Evolutionary conservation across 805 yeast species (phyloP).

Genomic region (Saccharomycopsis lassenensis): DNA sequence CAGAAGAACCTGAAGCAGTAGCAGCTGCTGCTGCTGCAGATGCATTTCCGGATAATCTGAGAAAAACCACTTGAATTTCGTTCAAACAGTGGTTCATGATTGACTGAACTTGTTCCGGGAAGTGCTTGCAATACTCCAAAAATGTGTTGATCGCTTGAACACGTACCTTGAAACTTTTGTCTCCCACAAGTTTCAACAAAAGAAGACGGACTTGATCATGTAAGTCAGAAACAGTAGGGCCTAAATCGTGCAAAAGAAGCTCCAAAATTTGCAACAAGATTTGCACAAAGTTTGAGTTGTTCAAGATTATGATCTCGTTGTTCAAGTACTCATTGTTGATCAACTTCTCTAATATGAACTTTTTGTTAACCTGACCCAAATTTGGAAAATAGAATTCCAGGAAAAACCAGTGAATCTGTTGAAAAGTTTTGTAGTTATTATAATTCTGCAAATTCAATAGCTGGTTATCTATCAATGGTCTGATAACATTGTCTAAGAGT

Average conservation of each 20-base stretch:
- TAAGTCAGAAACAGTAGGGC: slow-evolving; percentile 24
- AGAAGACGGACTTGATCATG: slow-evolving; percentile 25
- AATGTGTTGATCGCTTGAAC: slow-evolving; percentile 30
- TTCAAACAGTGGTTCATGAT: slow-evolving; percentile 17
- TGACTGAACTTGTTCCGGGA: slow-evolving; percentile 28
- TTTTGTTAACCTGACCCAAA: slow-evolving; percentile 28
- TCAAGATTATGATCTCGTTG: slow-evolving; percentile 12
- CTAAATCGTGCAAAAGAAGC: slow-evolving; percentile 18
- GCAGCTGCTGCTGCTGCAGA: slow-evolving; percentile 16
- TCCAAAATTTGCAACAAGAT: slow-evolving; percentile 19
- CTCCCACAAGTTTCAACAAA: slow-evolving; percentile 28
- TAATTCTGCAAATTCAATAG: slow-evolving; percentile 19
- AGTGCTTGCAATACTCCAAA: slow-evolving; percentile 24
- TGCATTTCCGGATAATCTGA: slow-evolving; percentile 12
- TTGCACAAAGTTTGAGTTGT: slow-evolving; percentile 19
- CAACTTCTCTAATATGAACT: slow-evolving; percentile 16
- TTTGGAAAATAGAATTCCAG: slow-evolving; percentile 20
- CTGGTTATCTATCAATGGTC: slow-evolving; percentile 23
- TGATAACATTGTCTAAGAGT: slow-evolving; percentile 21
- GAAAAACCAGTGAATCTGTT: slow-evolving; percentile 20
- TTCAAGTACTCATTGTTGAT: slow-evolving; percentile 21
- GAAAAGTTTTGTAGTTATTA: slow-evolving; percentile 21
- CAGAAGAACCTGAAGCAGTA: slow-evolving; percentile 17
- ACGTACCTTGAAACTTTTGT: slow-evolving; percentile 31
- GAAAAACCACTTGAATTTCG: slow-evolving; percentile 16